These are phyloP conservation scores for Cystobasidiopsis lactophilus DNA, from an alignment of 768 basidiomycete species.

Conservation along the genomic window DNA sequence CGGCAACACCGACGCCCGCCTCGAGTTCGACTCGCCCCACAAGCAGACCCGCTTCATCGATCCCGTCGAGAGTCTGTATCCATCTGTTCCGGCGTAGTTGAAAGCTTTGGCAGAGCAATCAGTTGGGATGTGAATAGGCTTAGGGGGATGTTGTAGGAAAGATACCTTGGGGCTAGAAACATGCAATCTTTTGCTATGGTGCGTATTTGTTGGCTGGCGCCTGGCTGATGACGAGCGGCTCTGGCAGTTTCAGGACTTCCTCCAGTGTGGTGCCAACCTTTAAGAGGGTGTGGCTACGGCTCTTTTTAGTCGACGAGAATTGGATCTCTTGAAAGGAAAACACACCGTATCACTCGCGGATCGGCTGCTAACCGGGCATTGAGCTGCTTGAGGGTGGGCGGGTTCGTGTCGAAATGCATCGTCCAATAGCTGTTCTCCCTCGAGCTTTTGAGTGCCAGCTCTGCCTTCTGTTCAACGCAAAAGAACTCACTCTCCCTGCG, in stretches of 20 bases:
- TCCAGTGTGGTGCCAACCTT: slow-evolving; percentile 54
- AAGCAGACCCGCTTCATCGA: background rate
- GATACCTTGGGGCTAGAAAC: too few species aligned
- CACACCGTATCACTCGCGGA: slow-evolving; percentile 43
- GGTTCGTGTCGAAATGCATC: slow-evolving; percentile 71
- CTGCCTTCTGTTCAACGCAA: background rate
- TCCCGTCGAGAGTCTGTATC: background rate
- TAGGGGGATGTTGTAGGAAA: too few species aligned
- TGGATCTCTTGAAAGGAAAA: background rate
- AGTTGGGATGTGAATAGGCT: too few species aligned
- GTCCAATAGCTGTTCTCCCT: slow-evolving; percentile 51
- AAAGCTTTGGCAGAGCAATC: too few species aligned
- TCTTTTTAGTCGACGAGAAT: background rate
- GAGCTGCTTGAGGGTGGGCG: slow-evolving; percentile 42
- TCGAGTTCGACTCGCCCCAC: background rate
- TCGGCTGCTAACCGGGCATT: slow-evolving; percentile 49
- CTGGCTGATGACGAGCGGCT: too few species aligned
- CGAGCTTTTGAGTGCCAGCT: background rate
- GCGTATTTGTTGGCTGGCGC: too few species aligned
- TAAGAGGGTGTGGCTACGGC: slow-evolving; percentile 44
- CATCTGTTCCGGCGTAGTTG: too few species aligned
- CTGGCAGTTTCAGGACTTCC: slow-evolving; percentile 30
- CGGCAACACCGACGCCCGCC: slow-evolving; percentile 25
- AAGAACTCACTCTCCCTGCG: background rate
- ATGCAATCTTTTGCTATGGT: too few species aligned